phyloP scores from a whole-genome alignment of 805 yeast genomes.

The Saturnispora serradocipensis region DNA sequence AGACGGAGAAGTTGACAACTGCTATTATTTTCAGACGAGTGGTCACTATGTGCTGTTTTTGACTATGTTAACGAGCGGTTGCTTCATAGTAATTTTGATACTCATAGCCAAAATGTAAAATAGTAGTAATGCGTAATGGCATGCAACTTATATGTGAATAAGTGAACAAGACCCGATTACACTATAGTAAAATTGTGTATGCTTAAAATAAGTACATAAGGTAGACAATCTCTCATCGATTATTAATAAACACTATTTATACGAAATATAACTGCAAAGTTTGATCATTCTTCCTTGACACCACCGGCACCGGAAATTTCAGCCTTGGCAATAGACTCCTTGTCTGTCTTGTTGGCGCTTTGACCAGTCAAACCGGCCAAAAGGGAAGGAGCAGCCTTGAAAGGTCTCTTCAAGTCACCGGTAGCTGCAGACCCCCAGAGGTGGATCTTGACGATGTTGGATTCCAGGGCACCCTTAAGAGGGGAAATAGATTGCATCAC shows the following conservation, averaged over 20 bases:
- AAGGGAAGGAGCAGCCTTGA: slow-evolving; percentile 70
- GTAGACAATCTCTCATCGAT: neutral
- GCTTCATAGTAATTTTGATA: slow-evolving; percentile 44
- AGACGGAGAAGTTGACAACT: slow-evolving; percentile 11
- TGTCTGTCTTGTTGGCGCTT: slow-evolving; percentile 66
- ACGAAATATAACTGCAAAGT: neutral
- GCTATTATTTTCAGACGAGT: slow-evolving; percentile 43
- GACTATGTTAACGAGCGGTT: slow-evolving; percentile 38
- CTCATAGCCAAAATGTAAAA: slow-evolving; percentile 36
- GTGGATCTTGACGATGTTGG: slow-evolving; percentile 87
- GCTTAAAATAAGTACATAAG: no score
- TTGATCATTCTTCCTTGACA: slow-evolving; percentile 66
- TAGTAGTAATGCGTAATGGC: neutral
- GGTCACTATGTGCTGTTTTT: slow-evolving; percentile 53
- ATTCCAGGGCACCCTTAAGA: slow-evolving; percentile 80
- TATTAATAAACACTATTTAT: neutral
- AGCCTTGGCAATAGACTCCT: slow-evolving; percentile 75
- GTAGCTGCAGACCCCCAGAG: slow-evolving; percentile 70
- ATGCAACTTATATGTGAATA: neutral
- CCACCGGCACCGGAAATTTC: slow-evolving; percentile 85
- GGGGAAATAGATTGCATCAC: slow-evolving; percentile 91
- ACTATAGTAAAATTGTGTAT: neutral
- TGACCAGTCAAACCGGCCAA: slow-evolving; percentile 43
- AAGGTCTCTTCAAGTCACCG: slow-evolving; percentile 95
- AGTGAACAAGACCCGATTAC: neutral